Evolutionary conservation across 2,329 filamentous ascomycete genomes (phyloP).

Genomic region (Arthrobotrys megalospora): DNA sequence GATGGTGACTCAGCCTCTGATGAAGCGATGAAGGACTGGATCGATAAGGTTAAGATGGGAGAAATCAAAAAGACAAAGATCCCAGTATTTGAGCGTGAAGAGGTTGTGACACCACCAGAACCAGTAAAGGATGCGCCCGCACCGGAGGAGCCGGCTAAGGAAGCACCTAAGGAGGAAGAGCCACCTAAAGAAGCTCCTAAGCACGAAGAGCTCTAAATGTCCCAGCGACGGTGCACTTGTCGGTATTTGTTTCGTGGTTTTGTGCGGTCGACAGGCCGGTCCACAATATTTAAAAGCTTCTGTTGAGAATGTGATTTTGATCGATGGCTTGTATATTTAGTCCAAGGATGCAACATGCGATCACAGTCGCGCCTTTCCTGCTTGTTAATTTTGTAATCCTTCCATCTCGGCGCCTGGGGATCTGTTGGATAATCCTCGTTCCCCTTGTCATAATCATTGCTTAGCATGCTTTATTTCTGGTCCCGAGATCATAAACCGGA

Average conservation of each 20-base stretch:
- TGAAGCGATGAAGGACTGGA: slow-evolving; percentile 82
- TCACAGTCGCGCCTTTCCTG: too few species aligned
- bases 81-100: slow-evolving; percentile 69
- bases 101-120: slow-evolving; percentile 65
- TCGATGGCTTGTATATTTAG: slow-evolving; percentile 11
- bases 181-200: slow-evolving; percentile 59
- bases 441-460: too few species aligned
- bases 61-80: slow-evolving; percentile 85
- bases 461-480: too few species aligned
- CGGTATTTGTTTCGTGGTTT: background rate
- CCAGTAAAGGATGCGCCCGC: slow-evolving; percentile 65
- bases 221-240: background rate
- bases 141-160: slow-evolving; percentile 65
- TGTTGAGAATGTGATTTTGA: background rate
- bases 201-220: slow-evolving; percentile 48
- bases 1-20: slow-evolving; percentile 73
- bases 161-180: slow-evolving; percentile 50
- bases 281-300: slow-evolving; percentile 1
- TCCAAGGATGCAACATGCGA: background rate
- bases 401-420: too few species aligned
- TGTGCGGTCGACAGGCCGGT: background rate
- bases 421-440: too few species aligned
- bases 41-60: slow-evolving; percentile 91
- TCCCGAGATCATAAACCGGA: too few species aligned
- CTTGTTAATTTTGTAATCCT: too few species aligned